Evolutionary conservation across 257 asterid species (phyloP).

Genomic region (Ehretia macrophylla): DNA sequence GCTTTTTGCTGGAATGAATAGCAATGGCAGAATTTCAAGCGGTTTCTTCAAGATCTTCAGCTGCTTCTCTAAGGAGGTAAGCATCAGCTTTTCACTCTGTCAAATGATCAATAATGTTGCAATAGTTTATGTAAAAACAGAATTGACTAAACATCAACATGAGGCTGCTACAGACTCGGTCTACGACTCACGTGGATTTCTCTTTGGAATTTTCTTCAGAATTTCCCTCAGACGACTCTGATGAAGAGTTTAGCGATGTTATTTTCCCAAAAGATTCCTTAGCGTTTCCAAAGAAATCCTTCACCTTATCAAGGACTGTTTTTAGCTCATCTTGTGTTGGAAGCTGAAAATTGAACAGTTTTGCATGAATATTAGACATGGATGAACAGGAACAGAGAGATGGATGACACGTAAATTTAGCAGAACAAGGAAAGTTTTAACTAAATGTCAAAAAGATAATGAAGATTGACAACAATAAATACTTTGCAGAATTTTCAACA

Average conservation of each 20-base stretch:
- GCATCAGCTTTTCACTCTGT: constrained; percentile 44
- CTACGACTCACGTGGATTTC: constrained; percentile 49
- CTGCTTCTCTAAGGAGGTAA: constrained; percentile 9
- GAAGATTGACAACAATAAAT: too few species aligned
- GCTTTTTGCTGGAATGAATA: constrained; percentile 1
- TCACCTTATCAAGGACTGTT: constrained; percentile 85
- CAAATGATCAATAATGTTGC: not conserved
- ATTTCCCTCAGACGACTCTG: constrained; percentile 54
- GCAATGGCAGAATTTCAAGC: not conserved
- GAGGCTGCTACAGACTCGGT: not conserved
- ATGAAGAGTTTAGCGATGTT: constrained; percentile 45
- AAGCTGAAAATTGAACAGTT: constrained; percentile 45
- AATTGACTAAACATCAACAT: not conserved
- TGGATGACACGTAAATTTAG: not conserved
- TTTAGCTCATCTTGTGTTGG: constrained; percentile 73
- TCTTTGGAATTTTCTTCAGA: constrained; percentile 41
- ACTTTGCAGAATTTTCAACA: too few species aligned
- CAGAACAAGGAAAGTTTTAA: not conserved
- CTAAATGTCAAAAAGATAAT: too few species aligned
- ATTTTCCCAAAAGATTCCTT: constrained; percentile 93
- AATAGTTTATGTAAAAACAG: not conserved
- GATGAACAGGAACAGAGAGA: not conserved
- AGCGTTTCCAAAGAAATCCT: constrained; percentile 86
- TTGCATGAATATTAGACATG: not conserved
- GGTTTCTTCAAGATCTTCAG: constrained; percentile 5